Base-by-base conservation (phyloP, 306 rosid species). In the Pyrus betulifolia region DNA sequence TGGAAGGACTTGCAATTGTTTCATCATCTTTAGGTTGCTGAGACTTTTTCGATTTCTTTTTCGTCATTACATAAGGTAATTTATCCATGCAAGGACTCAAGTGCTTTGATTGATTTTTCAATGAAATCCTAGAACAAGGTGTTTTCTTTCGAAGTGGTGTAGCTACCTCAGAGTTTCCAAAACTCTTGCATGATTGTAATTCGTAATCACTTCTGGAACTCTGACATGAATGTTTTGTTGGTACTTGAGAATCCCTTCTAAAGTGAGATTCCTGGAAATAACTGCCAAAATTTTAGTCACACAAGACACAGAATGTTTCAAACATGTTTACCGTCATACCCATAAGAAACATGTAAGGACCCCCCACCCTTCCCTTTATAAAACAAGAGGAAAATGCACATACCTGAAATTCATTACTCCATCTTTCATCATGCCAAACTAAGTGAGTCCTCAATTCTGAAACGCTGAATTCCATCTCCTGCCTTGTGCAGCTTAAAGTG, bases 381-480 rank as follows among this genome's bases (percentile, higher is more conserved):
- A 28, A 59, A 70, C 28, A 13, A 68, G 5, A n/a, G 3, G 8
- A 27, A 11, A 30, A n/a, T 23, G 25, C 0, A 13, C 61, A 14
- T 77, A 77, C 80, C 69, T 1, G 1, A 44, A 11, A 21, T 52
- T 11, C 8, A 74, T 55, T 18, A 66, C 19, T 38, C 69, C 69
- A 74, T 44, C 21, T 15, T n/a, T 22, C 51, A 21, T 11, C 4
- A 1, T 35, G 10, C 80, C 80, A 77, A 27, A 69, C 70, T 31
- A 17, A 12, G 69, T 77, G 80, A 23, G 69, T 28, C 60, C 80
- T 59, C 67, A 77, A 6, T n/a, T 77, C 62, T 40, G 70, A 59
- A 57, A 28, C 40, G 31, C 31, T 21, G 75, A 28, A 69, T 19
- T 77, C 52, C 25, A 28, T 77, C 60, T 38, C 62, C 22, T 58